Base-by-base conservation (phyloP, 305 asterid genomes). In the Fraxinus paxiana region DNA sequence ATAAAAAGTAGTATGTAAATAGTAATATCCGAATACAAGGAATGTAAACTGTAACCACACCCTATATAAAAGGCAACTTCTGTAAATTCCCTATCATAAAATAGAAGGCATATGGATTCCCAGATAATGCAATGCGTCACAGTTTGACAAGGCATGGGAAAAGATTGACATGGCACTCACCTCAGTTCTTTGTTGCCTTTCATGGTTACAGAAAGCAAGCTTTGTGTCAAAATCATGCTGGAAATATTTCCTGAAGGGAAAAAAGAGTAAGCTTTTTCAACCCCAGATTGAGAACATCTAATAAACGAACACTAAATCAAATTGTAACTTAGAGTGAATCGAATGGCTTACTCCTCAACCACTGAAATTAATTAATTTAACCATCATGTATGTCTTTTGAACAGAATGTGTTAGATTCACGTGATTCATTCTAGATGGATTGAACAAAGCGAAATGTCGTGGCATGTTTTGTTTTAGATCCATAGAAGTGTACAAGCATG, bases 161-260 rank as follows among this genome's bases (percentile, higher is more conserved):
- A 69, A 69, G 75, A 69, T 69, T 30, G 75, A 69, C 43, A 69
- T 4, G 41, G 24, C 75, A 76, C 77, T 86, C 85, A 92, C 99
- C 99, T 95, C 98, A 4, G 91, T 88, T 83, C 92, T 90, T 84
- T 94, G 99, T 83, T 90, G 92, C 83, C 97, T 92, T 91, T 94
- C 99, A 81, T 95, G 87, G 88, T 95, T 94, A 83, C 92, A 86
- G 79, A 87, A 93, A 84, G 99, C 98, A 79, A 95, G 95, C 6
- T 97, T 92, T 37, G 96, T 83, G 83, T 95, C 99, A 90, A 95
- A 94, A 89, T 94, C 97, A 86, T 90, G 97, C 88, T 92, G 97
- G 84, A 89, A 88, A 88, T 85, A 89, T 87, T 90, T 92, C 87
- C 99, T 95, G 95, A 86, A 86, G 67, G 83, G n/a, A 61, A 76